Evolutionary conservation across 139 green algal species (phyloP).

Genomic region (Penium margaritaceum): DNA sequence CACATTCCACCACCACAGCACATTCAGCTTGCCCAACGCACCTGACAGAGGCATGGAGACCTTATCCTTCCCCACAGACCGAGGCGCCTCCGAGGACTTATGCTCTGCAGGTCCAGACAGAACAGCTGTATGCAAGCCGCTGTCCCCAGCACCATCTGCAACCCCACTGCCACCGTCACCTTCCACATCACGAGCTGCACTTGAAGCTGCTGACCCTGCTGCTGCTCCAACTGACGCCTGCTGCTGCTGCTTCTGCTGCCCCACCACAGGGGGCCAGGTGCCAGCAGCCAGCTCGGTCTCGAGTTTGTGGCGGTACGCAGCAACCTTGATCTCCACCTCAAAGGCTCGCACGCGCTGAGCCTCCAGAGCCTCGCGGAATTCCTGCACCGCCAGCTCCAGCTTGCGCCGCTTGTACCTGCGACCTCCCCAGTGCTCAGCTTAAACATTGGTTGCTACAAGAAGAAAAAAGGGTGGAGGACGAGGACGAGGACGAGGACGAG

Average conservation of each 20-base stretch:
- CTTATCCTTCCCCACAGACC: too few species aligned
- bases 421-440: too few species aligned
- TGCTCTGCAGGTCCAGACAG: neutral
- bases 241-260: neutral
- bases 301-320: constrained; percentile 27
- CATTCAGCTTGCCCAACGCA: too few species aligned
- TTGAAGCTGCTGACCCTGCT: neutral
- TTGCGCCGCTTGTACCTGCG: constrained; percentile 26
- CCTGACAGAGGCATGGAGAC: too few species aligned
- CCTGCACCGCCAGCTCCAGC: constrained; percentile 37
- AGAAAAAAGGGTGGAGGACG: too few species aligned
- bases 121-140: neutral
- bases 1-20: too few species aligned
- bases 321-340: constrained; percentile 37
- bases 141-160: neutral
- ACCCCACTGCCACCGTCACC: neutral
- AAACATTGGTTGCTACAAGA: too few species aligned
- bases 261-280: neutral
- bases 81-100: neutral
- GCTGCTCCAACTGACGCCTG: neutral
- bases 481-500: too few species aligned
- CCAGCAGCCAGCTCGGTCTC: constrained; percentile 18
- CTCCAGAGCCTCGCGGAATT: constrained; percentile 37
- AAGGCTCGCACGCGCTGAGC: neutral
- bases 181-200: neutral